Evolutionary conservation across 1,284 basidiomycete species (phyloP).

Genomic region (Butyriboletus regius): DNA sequence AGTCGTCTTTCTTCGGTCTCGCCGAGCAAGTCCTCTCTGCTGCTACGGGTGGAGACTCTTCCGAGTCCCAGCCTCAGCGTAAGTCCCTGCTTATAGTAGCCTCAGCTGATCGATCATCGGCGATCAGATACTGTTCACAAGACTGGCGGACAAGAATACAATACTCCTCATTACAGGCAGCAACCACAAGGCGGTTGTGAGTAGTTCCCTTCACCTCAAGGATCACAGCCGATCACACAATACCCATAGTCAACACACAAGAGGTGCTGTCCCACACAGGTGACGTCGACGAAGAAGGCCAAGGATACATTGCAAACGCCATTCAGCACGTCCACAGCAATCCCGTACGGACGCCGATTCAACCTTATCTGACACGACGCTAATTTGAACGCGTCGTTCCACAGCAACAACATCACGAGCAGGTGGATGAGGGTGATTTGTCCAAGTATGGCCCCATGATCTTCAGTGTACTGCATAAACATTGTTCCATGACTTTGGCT

Average conservation of each 20-base stretch:
- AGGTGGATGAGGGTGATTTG: slow-evolving; percentile 13
- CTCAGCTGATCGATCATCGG: slow-evolving; percentile 10
- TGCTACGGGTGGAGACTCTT: slow-evolving; percentile 42
- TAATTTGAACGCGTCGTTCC: neutral
- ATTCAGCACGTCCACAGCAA: slow-evolving; percentile 24
- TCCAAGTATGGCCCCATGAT: slow-evolving; percentile 22
- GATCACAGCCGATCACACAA: neutral
- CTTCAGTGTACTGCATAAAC: slow-evolving; percentile 9
- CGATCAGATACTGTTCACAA: slow-evolving; percentile 27
- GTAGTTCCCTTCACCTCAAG: slow-evolving; percentile 8
- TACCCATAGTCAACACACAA: slow-evolving; percentile 50
- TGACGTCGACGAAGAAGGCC: slow-evolving; percentile 5
- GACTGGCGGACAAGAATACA: slow-evolving; percentile 59
- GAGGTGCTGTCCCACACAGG: slow-evolving; percentile 45
- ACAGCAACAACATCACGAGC: slow-evolving; percentile 17
- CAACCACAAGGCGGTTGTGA: slow-evolving; percentile 30
- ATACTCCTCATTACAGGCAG: slow-evolving; percentile 41
- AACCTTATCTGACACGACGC: neutral
- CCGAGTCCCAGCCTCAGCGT: slow-evolving; percentile 17
- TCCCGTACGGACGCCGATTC: slow-evolving; percentile 5
- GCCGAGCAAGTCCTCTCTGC: slow-evolving; percentile 48
- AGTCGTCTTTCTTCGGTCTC: slow-evolving; percentile 61
- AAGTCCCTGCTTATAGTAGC: slow-evolving; percentile 8
- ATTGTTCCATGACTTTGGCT: slow-evolving; percentile 1
- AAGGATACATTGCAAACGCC: slow-evolving; percentile 17